phyloP scores from a whole-genome alignment of 768 basidiomycete genomes.

The Tremella fuciformis region DNA sequence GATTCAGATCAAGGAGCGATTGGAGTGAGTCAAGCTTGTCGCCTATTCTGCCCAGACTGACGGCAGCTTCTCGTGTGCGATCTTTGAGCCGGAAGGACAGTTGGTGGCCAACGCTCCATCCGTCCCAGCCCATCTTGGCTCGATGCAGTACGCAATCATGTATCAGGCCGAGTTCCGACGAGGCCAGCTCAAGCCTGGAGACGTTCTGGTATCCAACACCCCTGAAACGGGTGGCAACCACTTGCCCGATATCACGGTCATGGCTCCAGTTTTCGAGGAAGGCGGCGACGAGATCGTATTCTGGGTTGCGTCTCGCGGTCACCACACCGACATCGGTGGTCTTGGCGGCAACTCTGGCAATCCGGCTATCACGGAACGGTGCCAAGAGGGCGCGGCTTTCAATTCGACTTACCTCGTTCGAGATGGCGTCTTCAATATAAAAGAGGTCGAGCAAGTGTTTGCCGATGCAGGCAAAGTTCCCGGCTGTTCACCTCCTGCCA shows the following conservation, averaged over 20 bases:
- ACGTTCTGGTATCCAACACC: constrained; percentile 35
- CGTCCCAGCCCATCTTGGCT: constrained; percentile 38
- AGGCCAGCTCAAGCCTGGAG: constrained; percentile 25
- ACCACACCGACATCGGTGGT: constrained; percentile 70
- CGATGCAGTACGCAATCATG: constrained; percentile 36
- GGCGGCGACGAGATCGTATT: constrained; percentile 22
- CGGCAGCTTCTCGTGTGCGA: constrained; percentile 72
- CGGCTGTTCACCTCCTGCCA: constrained; percentile 13
- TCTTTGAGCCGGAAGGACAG: constrained; percentile 67
- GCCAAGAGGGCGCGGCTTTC: constrained; percentile 88
- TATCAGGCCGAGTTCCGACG: constrained; percentile 22
- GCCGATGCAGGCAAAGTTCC: constrained; percentile 50
- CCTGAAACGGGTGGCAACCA: constrained; percentile 28
- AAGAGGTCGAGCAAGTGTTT: constrained; percentile 68
- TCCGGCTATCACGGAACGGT: constrained; percentile 81
- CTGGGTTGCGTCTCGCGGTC: constrained; percentile 23
- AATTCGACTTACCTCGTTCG: constrained; percentile 85
- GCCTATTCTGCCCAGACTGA: no score
- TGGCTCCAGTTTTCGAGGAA: constrained; percentile 35
- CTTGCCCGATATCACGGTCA: constrained; percentile 34
- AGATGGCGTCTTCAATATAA: constrained; percentile 70
- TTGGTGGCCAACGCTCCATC: constrained; percentile 46
- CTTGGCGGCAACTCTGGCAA: constrained; percentile 90
- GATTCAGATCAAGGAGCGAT: constrained; percentile 92
- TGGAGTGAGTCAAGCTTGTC: constrained; percentile 60